Base-by-base conservation (phyloP, 495 filamentous ascomycete species). In the Achaetomiella virescens region DNA sequence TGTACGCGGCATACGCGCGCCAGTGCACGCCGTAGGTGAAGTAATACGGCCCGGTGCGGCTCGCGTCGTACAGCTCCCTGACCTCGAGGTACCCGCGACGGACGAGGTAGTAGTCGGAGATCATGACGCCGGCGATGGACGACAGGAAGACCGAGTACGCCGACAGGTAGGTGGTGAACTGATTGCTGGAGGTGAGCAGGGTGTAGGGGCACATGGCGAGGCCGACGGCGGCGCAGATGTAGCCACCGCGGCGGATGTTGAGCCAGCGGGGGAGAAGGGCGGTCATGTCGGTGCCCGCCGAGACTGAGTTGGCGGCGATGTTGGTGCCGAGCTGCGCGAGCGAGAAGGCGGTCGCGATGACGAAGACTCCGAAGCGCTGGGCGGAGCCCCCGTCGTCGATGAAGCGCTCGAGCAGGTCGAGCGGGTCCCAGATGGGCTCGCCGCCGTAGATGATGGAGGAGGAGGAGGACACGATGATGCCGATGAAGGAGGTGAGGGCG, bases 81-180 rank as follows among this genome's bases (percentile, higher is more conserved):
- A 92, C 77, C 59, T 90, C 79, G 15, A 91, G 78, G 67, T 91
- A 96, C 37, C 91, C 91, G 29, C 79, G 81, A 55, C 90, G 88
- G 18, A 96, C 89, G 55, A 89, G 59, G 71, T 96, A 97, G 77
- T 96, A 97, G 71, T 97, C 91, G 68, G 75, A 83, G 64, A 90
- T 78, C 66, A 97, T 93, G 53, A 95, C 89, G 17, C 91, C 91
- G 14, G 90, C 91, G 62, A 97, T 93, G 36, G 89, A 89, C 44
- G 87, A 91, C 22, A 97, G 82, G 74, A 97, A 97, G 57, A 97
- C 88, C n/a, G 88, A 90, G 75, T 97, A 96, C 22, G 91, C 87
- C 12, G 88, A 92, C 6, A 97, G 84, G 63, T 96, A 97, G 42
- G 88, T 91, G n/a, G 87, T 91, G 76, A 97, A 97, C 67, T 87